These are phyloP conservation scores for Fusarium tricinctum DNA, from an alignment of 2,329 filamentous ascomycete species.

Conservation along the genomic window DNA sequence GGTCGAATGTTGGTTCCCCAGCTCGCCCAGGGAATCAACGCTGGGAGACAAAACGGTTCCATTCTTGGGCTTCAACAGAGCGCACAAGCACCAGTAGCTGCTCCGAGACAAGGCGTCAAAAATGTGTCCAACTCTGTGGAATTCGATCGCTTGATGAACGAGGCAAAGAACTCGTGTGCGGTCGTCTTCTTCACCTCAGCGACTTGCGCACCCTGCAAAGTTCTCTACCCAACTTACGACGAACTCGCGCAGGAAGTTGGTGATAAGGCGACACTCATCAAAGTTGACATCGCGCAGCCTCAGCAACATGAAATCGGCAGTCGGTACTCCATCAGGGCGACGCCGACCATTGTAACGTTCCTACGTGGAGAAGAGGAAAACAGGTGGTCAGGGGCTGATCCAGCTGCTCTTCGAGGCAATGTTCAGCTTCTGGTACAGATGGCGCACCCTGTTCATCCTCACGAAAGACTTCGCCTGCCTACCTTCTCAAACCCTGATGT, in stretches of 20 bases:
- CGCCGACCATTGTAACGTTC: slow-evolving; percentile 91
- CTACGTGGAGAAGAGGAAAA: slow-evolving; percentile 81
- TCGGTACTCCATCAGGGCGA: slow-evolving; percentile 78
- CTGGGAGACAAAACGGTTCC: slow-evolving; percentile 64
- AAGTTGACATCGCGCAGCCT: slow-evolving; percentile 81
- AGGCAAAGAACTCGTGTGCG: slow-evolving; percentile 77
- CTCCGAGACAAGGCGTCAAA: slow-evolving; percentile 63
- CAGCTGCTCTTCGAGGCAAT: slow-evolving; percentile 76
- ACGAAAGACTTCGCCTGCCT: slow-evolving; percentile 78
- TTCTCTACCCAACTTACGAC: slow-evolving; percentile 85
- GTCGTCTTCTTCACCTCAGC: slow-evolving; percentile 94
- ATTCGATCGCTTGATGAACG: slow-evolving; percentile 57
- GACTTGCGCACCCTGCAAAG: slow-evolving; percentile 87
- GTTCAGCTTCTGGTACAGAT: slow-evolving; percentile 81
- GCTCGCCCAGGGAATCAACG: slow-evolving; percentile 65
- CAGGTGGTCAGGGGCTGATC: slow-evolving; percentile 84
- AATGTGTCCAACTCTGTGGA: slow-evolving; percentile 65
- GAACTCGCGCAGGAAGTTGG: slow-evolving; percentile 81
- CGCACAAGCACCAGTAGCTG: slow-evolving; percentile 45
- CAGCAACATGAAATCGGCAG: slow-evolving; percentile 73
- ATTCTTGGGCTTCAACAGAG: slow-evolving; percentile 66
- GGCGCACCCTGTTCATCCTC: slow-evolving; percentile 81
- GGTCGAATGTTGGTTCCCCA: slow-evolving; percentile 89
- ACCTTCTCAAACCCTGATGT: slow-evolving; percentile 74
- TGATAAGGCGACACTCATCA: slow-evolving; percentile 79